Base-by-base conservation (phyloP, 352 stramenopile species). In the Phytopythium mirpurense region DNA sequence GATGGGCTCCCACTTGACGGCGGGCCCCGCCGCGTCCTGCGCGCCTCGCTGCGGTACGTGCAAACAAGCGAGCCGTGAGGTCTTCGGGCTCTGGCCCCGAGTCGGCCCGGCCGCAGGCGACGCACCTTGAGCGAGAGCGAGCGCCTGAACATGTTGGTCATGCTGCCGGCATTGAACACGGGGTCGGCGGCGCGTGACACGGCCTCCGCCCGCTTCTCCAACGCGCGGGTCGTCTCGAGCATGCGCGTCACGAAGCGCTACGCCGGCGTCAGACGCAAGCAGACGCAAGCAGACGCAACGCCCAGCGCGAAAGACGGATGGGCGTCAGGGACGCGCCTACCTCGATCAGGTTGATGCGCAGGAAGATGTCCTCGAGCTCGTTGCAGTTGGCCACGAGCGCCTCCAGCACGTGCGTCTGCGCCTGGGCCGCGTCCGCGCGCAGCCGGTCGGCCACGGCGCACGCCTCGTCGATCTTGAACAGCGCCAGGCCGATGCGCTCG, bases 401-500 rank as follows among this genome's bases (percentile, higher is more conserved):
- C 15, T 63, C 61, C 59, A 90, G 61, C 31, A 90, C 56, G 42
- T 74, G 54, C 36, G 75, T 56, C 19, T 87, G 72, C 18, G 68
- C 56, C 49, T 77, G 68, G 40, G 67, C 62, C 26, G 74, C 67
- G 40, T 90, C 79, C 53, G 68, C 58, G 38, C 67, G 76, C 60
- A 90, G 49, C 29, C 60, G 32, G 40, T 87, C 79, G 12, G 76
- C 55, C 18, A 68, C 71, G 3, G 68, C 72, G 21, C 63, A 83
- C 3, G 77, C 77, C 58, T 92, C 78, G 56, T 92, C 82, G 50
- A 90, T 87, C 66, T 90, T 92, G 59, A 90, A 92, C 14, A 90
- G 67, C 36, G 79, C 78, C 27, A 92, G 62, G 0, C 80, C 82
- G n/a, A 89, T 71, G 38, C 77, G 76, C 62, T 92, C 82, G 51